phyloP scores from a whole-genome alignment of 2,329 filamentous ascomycete genomes.

The Apiospora hydei region DNA sequence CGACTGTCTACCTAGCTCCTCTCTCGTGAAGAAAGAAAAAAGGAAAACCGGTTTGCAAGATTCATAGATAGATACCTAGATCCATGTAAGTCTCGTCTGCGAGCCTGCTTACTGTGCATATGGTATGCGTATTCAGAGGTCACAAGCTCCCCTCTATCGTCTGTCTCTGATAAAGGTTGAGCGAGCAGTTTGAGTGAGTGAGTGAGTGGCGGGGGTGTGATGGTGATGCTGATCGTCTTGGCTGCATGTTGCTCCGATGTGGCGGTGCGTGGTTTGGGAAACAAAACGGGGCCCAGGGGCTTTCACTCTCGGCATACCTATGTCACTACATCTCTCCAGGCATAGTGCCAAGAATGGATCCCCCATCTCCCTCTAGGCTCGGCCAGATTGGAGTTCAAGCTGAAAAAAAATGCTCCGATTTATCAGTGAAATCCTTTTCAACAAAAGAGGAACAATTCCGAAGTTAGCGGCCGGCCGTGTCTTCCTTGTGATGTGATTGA shows the following conservation, averaged over 20 bases:
- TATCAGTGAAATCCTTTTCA: neutral
- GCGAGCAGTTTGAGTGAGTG: neutral
- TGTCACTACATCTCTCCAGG: neutral
- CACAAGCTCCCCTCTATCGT: neutral
- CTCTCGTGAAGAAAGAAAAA: neutral
- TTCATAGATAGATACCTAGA: neutral
- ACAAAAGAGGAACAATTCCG: neutral
- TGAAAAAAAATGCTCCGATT: constrained; percentile 1
- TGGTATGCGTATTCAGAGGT: neutral
- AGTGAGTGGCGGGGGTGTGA: neutral
- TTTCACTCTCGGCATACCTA: constrained; percentile 8
- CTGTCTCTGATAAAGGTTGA: neutral
- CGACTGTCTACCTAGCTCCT: too few species aligned
- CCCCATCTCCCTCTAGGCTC: constrained; percentile 10
- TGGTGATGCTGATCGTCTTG: constrained; percentile 6
- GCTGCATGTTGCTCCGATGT: constrained; percentile 7
- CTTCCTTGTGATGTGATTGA: neutral
- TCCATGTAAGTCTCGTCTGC: neutral
- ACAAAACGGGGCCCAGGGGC: neutral
- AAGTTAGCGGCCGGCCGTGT: neutral
- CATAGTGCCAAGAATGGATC: constrained; percentile 13
- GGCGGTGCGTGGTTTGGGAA: constrained; percentile 7
- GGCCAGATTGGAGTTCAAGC: constrained; percentile 3
- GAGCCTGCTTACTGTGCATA: neutral
- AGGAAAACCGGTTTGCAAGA: neutral